Evolutionary conservation across 345 rosid species (phyloP), one percentile per base, ranked within the genome.

Genomic region (Zanthoxylum bungeanum): DNA sequence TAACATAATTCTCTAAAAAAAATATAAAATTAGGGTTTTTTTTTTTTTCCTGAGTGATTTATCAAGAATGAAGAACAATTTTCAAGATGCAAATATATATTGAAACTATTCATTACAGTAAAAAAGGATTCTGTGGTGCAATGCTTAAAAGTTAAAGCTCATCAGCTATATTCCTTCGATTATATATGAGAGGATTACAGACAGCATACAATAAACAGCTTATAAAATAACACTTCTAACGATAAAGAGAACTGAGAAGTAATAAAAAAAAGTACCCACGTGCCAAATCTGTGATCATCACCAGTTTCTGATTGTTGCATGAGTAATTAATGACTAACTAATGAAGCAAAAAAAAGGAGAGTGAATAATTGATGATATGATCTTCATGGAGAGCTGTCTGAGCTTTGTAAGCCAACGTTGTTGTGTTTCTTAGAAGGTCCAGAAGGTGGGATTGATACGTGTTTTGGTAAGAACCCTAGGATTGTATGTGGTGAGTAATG

Each of bases 401-500:
- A n/a, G n/a, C 84, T 87, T 55, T 82, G 79, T 34, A 84, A 53
- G 24, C 91, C 87, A 42, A 80, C 67, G 64, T 24, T 76, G 66
- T 89, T 87, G 81, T 89, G 95, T 75, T 67, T 63, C 81, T 68
- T 89, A n/a, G 95, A 89, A 66, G 95, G 95, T 51, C 80, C 92
- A 49, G 95, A 89, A 47, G 82, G 87, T 57, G 92, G 95, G 74
- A 87, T 78, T 34, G 86, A 88, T 47, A 80, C n/a, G 67, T 77
- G 78, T 77, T 73, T 87, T 89, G 92, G 95, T 70, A 89, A 81
- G 71, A 76, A 85, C 10, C 85, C 88, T 9, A 68, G 36, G 70
- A 85, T 75, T 3, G 75, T 75, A 36, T 67, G 70, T 31, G 85
- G 79, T 14, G 83, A 72, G 63, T 72, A 44, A 44, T 14, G 49